Percentiles rank a stretch among this genome's conserved stretches.
phyloP scores from a whole-genome alignment of 352 stramenopile species.

The Phytopythium oedochilum region DNA sequence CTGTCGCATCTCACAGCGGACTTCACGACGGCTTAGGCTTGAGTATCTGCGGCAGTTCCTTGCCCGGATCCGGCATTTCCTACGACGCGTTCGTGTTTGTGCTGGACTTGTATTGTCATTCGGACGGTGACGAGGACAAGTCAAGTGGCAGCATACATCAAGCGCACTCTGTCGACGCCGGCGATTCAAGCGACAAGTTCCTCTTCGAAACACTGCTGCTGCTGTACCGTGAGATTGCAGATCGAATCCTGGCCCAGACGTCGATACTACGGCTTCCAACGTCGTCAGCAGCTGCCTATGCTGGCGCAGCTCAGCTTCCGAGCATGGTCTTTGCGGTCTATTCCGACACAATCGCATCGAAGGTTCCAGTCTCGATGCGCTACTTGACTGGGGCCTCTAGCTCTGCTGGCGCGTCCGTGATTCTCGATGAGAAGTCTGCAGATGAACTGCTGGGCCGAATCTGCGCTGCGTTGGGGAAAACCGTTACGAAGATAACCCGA shows the following conservation, averaged over 20 bases:
- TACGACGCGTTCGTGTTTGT: conserved; percentile 3
- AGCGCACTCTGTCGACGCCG: neutral
- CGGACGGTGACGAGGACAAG: neutral
- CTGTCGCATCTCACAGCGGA: neutral
- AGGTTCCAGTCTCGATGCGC: conserved; percentile 30
- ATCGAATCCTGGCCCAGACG: conserved; percentile 10
- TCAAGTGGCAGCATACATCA: neutral
- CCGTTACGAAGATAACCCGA: conserved; percentile 18
- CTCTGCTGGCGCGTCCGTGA: conserved; percentile 21
- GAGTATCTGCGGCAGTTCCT: neutral
- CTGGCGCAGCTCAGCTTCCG: neutral
- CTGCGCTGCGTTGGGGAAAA: conserved; percentile 29
- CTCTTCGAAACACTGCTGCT: conserved; percentile 23
- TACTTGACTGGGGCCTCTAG: conserved; percentile 22
- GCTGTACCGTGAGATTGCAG: conserved; percentile 30
- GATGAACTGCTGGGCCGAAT: conserved; percentile 40
- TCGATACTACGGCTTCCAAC: neutral
- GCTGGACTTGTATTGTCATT: neutral
- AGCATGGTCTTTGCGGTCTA: conserved; percentile 40
- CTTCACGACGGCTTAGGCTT: conserved; percentile 2
- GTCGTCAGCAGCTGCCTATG: neutral
- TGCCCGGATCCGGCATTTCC: neutral
- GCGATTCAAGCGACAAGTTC: neutral
- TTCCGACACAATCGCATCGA: conserved; percentile 34
- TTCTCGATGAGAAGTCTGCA: conserved; percentile 32